Conservation (phyloP, 129 eudicot species). For the Flaveria robusta region DNA sequence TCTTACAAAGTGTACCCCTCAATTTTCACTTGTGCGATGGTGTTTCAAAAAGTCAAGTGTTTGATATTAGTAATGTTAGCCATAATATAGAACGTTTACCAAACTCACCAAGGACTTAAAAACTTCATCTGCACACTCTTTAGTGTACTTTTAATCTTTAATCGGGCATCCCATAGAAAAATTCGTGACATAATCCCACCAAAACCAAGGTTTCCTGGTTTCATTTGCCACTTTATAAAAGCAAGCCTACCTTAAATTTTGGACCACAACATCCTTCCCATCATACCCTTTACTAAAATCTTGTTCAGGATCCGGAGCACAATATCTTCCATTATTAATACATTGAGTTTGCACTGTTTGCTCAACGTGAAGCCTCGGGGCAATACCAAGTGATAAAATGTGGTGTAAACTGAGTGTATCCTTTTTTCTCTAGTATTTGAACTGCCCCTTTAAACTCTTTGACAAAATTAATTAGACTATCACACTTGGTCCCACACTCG, state of each 20-base stretch:
- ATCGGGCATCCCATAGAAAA: slow-evolving; percentile 91
- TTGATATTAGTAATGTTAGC: background rate
- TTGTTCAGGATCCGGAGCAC: slow-evolving; percentile 97
- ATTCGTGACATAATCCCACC: slow-evolving; percentile 98
- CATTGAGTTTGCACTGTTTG: slow-evolving; percentile 90
- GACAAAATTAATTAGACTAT: slow-evolving; percentile 76
- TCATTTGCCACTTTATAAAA: slow-evolving; percentile 80
- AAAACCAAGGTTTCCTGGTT: slow-evolving; percentile 86
- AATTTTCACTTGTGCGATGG: background rate
- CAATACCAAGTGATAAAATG: slow-evolving; percentile 98
- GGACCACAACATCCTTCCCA: slow-evolving; percentile 93
- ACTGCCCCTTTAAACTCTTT: slow-evolving; percentile 88
- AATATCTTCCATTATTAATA: slow-evolving; percentile 90
- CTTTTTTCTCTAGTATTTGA: slow-evolving; percentile 85
- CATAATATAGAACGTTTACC: background rate
- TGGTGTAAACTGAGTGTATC: slow-evolving; percentile 87
- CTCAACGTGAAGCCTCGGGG: slow-evolving; percentile 89
- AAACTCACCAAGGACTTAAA: slow-evolving; percentile 77
- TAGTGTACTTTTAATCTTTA: slow-evolving; percentile 79
- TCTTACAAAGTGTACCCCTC: background rate
- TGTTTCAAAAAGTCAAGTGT: background rate
- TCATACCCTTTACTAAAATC: slow-evolving; percentile 83
- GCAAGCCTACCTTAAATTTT: slow-evolving; percentile 85
- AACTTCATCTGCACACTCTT: slow-evolving; percentile 93
- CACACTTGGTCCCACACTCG: slow-evolving; percentile 90